Evolutionary conservation across 2,329 filamentous ascomycete genomes (phyloP), one percentile per base, ranked within the genome.

Genomic region (Hymenoscyphus infarciens): DNA sequence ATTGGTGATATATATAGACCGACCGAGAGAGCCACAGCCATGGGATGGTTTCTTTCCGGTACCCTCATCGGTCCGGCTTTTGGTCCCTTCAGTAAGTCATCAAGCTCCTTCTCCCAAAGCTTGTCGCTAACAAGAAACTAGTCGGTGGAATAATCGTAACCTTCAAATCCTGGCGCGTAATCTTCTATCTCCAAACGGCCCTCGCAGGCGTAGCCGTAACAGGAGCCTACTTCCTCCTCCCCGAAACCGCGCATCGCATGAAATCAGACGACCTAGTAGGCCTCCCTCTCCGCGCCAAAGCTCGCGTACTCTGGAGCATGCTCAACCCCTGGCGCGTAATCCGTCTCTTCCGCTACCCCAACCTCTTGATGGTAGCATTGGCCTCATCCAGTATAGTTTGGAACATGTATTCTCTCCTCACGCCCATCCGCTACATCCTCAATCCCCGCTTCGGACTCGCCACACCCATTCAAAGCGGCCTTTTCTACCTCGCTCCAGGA

Each of bases 111-210:
- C 45, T 22, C 13, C 10, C 13, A 13, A 13, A 5, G 5, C 19
- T 25, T 5, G 1, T 13, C 2, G 4, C 45, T 52, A 5, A 52
- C 19, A 13, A 52, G 45, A 52, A 52, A 25, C 10, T 6, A 52
- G 45, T 61, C 29, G 85, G 90, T 61, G 90, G 89, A 27, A 86
- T 92, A 54, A 90, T 94, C 58, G 88, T 92, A 16, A 92, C 89
- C 0, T 92, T 86, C 74, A 80, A 81, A 6, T 83, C 81, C 1
- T 94, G 90, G 90, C 81, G 88, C 19, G 83, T 84, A 52, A 91
- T 92, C 60, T 92, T 92, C 77, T 92, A 88, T 86, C 78, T 93
- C 0, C 89, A 92, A 71, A 85, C 87, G 0, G 89, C 83, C 0
- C 79, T 92, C 5, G 87, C 86, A 0, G 88, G 83, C 1, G 71